Evolutionary conservation across 306 rosid species (phyloP), one percentile per base, ranked within the genome.

Genomic region (Echinosophora koreensis): DNA sequence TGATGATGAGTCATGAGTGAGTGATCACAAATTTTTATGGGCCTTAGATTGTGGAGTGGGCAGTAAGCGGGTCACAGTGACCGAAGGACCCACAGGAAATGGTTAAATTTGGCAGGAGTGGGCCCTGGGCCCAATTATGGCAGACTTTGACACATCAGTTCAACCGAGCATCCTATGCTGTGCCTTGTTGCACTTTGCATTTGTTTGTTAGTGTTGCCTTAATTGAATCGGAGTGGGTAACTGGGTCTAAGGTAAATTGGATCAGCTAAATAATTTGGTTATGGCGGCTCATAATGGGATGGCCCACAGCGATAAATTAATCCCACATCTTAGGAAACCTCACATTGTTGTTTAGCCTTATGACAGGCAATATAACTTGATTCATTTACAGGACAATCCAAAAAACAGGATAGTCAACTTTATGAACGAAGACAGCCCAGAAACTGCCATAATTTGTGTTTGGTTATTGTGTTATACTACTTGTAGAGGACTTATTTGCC

Each of bases 151-250:
- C 78, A 14, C 60, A 44, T 83, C 77, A 78, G n/a, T 12, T 41
- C 22, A 47, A 12, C 57, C 78, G 52, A 81, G 91, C 69, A 83
- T 88, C 89, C 89, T 54, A 81, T 85, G 88, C 82, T 52, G 14
- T 39, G 50, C 55, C n/a, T n/a, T n/a, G n/a, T n/a, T n/a, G 9
- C 67, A 49, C 28, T 75, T 76, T 38, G 22, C 54, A 51, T 30
- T 59, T 50, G 54, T 39, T 41, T 30, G 32, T 30, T 30, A 3
- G 6, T 27, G 59, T 52, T 76, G 2, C 27, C 47, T 42, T 8
- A 56, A 54, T 28, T 17, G 55, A 76, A 52, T 10, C 41, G 32
- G 11, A 22, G 35, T 39, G 54, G 63, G 67, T 54, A 28, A 65
- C 27, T 11, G 67, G 59, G 28, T 42, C 27, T 39, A 42, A 2